Conservation (phyloP, 2,329 filamentous ascomycete species). For the Lasiodiplodia sp. region DNA sequence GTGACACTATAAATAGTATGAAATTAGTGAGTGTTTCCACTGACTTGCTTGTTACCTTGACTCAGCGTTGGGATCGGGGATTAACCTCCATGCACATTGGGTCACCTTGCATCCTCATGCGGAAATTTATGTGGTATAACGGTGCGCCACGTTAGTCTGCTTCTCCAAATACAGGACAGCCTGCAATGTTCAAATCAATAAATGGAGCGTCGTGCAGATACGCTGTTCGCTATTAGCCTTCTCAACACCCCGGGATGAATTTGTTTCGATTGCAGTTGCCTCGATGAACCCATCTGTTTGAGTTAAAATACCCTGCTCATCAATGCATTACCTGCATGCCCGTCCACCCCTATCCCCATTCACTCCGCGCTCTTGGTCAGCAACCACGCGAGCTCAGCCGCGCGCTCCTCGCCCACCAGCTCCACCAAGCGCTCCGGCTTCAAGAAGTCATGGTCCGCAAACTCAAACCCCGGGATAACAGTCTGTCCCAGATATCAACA, state of each 20-base stretch:
- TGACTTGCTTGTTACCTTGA: background rate
- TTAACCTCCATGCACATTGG: no score
- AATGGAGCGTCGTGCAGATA: background rate
- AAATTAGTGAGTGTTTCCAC: background rate
- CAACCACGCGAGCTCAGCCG: constrained; percentile 56
- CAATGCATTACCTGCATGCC: background rate
- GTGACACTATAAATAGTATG: background rate
- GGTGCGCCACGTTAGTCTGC: no score
- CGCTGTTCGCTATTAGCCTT: background rate
- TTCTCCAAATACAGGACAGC: no score
- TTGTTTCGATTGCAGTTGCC: background rate
- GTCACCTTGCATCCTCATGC: no score
- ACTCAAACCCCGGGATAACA: constrained; percentile 73
- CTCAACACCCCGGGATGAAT: background rate
- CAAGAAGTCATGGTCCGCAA: constrained; percentile 72
- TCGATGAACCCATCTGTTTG: constrained; percentile 14
- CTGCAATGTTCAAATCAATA: background rate
- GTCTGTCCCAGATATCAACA: constrained; percentile 49
- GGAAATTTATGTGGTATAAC: no score
- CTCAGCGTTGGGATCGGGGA: no score
- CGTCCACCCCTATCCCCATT: background rate
- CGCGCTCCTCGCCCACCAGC: constrained; percentile 61
- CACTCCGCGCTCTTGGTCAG: constrained; percentile 33
- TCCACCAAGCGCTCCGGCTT: constrained; percentile 57
- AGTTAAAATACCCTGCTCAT: no score